Evolutionary conservation across 495 filamentous ascomycete genomes (phyloP), one percentile per base, ranked within the genome.

Genomic region (Pseudomonodictys pantanalensis): DNA sequence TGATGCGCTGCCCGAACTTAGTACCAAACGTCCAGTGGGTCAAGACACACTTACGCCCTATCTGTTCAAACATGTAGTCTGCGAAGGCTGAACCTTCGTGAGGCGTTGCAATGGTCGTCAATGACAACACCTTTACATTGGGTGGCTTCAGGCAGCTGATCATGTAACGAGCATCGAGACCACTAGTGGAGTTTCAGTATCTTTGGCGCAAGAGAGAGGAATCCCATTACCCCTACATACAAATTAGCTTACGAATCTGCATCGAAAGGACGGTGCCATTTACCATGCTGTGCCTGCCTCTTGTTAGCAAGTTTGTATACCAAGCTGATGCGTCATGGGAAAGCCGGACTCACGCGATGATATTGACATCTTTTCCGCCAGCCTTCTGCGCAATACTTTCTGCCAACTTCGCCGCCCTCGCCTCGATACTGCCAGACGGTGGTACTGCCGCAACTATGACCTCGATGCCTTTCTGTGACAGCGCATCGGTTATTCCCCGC

Each of bases 151-250:
- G 76, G 41, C 77, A 79, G 50, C 88, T 91, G 62, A 97, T 88
- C 90, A 97, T 95, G 71, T 95, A 95, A 68, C 92, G 81, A 11
- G 90, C 85, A 73, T 96, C 93, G 41, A 97, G 80, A 3, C 93
- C 93, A 28, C 92, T 88, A 33, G 28, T 3, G 52, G 75, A 69
- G 42, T 51, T 41, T 43, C 2, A 41, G 22, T 43, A 25, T 32
- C 42, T n/a, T 15, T 29, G 26, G 10, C 1, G 22, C 43, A 17
- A n/a, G 8, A 24, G 28, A 23, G 35, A 77, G 69, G n/a, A n/a
- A n/a, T n/a, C n/a, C n/a, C n/a, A n/a, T 50, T 72, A 81, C 79
- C 78, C 80, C 80, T 81, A 64, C 22, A 11, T 3, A 29, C 25
- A 28, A 17, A 33, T 56, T 28, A 56, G 52, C 39, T 7, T 12